Evolutionary conservation across 192 early-diverging fungal species (phyloP).

Genomic region (Linnemannia zychae): DNA sequence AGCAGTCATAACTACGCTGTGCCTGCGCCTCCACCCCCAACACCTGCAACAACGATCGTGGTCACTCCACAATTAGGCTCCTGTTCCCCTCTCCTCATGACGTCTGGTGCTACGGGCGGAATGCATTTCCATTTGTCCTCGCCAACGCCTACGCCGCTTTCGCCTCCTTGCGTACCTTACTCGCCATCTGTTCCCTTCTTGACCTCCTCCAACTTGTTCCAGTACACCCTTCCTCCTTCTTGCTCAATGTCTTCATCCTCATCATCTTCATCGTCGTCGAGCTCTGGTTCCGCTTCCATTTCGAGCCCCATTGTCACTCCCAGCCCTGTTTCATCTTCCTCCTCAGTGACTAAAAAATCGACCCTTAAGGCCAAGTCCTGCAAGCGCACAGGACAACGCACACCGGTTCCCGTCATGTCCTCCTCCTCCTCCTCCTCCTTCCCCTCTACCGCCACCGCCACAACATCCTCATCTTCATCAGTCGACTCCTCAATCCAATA

Average conservation of each 20-base stretch:
- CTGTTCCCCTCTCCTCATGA: not conserved
- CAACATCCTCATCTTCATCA: not conserved
- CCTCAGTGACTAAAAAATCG: not conserved
- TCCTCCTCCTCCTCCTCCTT: not conserved
- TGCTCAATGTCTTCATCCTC: not conserved
- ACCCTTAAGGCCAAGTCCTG: not conserved
- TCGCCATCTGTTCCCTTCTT: not conserved
- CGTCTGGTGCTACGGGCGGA: not conserved
- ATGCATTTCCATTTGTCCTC: not conserved
- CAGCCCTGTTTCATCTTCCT: too few relatives aligned
- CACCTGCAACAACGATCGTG: not conserved
- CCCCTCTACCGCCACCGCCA: not conserved
- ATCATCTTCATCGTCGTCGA: too few relatives aligned
- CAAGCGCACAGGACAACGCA: not conserved
- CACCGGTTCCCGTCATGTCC: not conserved
- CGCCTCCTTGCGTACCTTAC: not conserved
- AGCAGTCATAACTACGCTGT: not conserved
- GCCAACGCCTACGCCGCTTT: not conserved
- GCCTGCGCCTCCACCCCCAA: not conserved
- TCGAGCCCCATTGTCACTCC: not conserved
- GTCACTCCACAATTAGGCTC: not conserved
- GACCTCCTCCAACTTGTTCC: slow-evolving; percentile 3
- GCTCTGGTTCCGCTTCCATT: not conserved
- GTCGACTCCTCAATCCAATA: not conserved
- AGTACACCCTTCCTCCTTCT: not conserved